phyloP scores from a whole-genome alignment of 305 asterid species.

The Stenogyne calaminthoides region DNA sequence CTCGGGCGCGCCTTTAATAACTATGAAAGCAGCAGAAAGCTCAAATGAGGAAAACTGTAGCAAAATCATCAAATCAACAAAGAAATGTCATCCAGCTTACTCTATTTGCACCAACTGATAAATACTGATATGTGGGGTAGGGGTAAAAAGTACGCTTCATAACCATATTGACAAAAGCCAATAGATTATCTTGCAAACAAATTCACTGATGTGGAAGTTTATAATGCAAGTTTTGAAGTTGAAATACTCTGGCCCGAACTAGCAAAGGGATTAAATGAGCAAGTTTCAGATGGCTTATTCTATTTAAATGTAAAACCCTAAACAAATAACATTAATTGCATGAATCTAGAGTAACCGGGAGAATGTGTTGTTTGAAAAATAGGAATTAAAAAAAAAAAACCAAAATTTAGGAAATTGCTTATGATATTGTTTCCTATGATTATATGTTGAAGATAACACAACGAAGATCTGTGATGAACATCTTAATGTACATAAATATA shows the following conservation, averaged over 20 bases:
- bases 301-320: not conserved
- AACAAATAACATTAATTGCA: not conserved
- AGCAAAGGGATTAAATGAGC: not conserved
- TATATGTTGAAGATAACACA: not conserved
- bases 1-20: too few relatives aligned
- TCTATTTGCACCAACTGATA: constrained; percentile 2
- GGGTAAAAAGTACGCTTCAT: constrained; percentile 4
- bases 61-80: not conserved
- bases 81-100: not conserved
- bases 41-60: not conserved
- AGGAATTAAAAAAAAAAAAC: not conserved
- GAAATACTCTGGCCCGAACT: not conserved
- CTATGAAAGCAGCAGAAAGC: constrained; percentile 13
- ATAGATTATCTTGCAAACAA: not conserved
- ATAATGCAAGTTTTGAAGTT: not conserved
- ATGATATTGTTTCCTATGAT: constrained; percentile 8
- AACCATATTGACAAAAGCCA: constrained; percentile 13
- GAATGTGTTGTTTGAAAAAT: not conserved
- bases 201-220: not conserved
- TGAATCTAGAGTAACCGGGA: constrained; percentile 1
- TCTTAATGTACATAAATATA: constrained; percentile 1
- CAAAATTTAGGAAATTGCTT: not conserved
- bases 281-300: constrained; percentile 6
- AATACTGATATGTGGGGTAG: not conserved
- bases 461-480: not conserved